These are phyloP conservation scores for Candida dajiaensis DNA, from an alignment of 805 yeast species.

Conservation along the genomic window DNA sequence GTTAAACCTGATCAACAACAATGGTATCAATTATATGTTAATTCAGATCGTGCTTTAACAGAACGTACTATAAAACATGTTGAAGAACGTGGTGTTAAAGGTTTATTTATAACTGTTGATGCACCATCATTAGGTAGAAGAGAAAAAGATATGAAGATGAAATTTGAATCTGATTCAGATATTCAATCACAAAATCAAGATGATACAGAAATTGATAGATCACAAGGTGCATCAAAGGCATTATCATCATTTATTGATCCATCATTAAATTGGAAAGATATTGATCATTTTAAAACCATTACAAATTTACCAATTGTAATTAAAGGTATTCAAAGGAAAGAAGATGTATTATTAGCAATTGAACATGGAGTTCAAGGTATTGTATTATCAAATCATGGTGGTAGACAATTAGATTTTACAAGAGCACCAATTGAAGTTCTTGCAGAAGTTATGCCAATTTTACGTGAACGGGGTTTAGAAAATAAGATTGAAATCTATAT, in stretches of 20 bases:
- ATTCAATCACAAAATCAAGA: constrained; percentile 44
- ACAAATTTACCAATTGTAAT: constrained; percentile 64
- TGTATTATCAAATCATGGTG: constrained; percentile 87
- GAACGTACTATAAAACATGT: constrained; percentile 61
- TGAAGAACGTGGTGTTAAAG: constrained; percentile 69
- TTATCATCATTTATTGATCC: constrained; percentile 82
- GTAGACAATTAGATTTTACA: constrained; percentile 79
- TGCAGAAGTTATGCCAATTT: constrained; percentile 58
- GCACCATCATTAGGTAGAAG: constrained; percentile 90
- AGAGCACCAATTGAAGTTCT: constrained; percentile 73
- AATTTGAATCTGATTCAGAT: constrained; percentile 44
- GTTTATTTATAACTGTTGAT: constrained; percentile 84
- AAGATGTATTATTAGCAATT: constrained; percentile 70
- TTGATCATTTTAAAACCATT: constrained; percentile 45
- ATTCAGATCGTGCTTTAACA: constrained; percentile 65
- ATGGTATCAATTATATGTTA: constrained; percentile 88
- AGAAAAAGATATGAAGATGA: constrained; percentile 77
- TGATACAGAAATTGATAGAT: constrained; percentile 48
- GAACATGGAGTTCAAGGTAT: constrained; percentile 71
- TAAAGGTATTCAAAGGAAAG: constrained; percentile 82
- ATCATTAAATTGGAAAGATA: constrained; percentile 57
- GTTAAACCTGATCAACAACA: constrained; percentile 60
- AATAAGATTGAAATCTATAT: constrained; percentile 50
- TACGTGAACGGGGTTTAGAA: constrained; percentile 40
- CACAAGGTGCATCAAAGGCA: constrained; percentile 83